Base-by-base conservation (phyloP, 768 basidiomycete species). In the Roridomyces roridus region DNA sequence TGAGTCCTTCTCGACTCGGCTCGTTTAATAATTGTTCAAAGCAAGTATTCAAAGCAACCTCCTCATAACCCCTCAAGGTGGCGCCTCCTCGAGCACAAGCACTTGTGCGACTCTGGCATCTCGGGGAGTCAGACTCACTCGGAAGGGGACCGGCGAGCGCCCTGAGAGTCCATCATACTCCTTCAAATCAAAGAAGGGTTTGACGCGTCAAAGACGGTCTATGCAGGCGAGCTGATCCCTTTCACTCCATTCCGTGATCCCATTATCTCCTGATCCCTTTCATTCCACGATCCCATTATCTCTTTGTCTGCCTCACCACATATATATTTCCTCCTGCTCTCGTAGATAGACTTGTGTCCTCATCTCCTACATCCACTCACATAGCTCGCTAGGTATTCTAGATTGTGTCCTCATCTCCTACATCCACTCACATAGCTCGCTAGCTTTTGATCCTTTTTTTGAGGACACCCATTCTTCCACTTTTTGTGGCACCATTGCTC, bases 191-290 rank as follows among this genome's bases (percentile, higher is more conserved):
- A 31, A 31, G 29, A 31, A 14, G 29, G 6, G 29, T 31, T 31
- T 31, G 29, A 31, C 34, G 46, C 10, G 46, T 14, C 35, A 48
- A 46, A 46, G 28, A 46, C 45, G 46, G 46, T 48, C 46, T 48
- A 48, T 48, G 46, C 46, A 31, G n/a, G 31, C 45, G 46, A 47
- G 46, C n/a, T n/a, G n/a, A n/a, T n/a, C n/a, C n/a, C n/a, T n/a
- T n/a, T n/a, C n/a, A 20, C 37, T 6, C 37, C 9, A 39, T n/a
- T 7, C 37, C 7, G 37, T 39, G 9, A 20, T n/a, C 37, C 9
- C 20, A 20, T 34, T 17, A 21, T 46, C 45, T 29, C 45, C 45
- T n/a, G 20, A 31, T 34, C n/a, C n/a, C 26, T 34, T 31, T 46
- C 45, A 20, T n/a, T n/a, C 9, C 20, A 20, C 21, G 14, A 21